Conservation (phyloP, 176 grass and related monocot genomes). For the Aegilops longissima region DNA sequence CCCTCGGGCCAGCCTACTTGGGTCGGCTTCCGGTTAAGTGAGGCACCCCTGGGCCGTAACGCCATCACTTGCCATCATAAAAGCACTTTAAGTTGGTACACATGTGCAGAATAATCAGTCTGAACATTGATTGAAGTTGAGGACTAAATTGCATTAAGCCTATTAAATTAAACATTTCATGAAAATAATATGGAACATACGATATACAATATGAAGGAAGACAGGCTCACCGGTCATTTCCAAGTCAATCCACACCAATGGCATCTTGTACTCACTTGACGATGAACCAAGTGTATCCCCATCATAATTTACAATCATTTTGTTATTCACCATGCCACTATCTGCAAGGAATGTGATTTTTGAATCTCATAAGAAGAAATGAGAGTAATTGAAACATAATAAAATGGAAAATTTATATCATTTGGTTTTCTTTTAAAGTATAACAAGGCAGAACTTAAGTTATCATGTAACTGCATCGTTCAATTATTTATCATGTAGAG, state of each 20-base stretch:
- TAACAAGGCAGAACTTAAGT: slow-evolving; percentile 4
- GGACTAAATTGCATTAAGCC: neutral
- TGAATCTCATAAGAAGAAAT: neutral
- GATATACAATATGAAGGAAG: neutral
- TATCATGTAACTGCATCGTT: neutral
- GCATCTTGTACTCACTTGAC: slow-evolving; percentile 53
- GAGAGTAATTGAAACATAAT: neutral
- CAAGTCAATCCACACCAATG: slow-evolving; percentile 85
- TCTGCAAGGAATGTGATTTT: slow-evolving; percentile 26
- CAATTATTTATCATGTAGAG: neutral
- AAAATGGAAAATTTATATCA: neutral
- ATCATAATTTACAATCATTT: slow-evolving; percentile 28
- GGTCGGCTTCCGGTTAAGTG: too few relatives aligned
- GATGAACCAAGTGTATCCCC: slow-evolving; percentile 37
- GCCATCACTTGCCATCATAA: too few relatives aligned
- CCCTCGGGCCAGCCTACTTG: too few relatives aligned
- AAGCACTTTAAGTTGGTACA: too few relatives aligned
- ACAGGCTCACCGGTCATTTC: slow-evolving; percentile 71
- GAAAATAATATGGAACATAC: slow-evolving; percentile 1
- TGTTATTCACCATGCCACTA: slow-evolving; percentile 24
- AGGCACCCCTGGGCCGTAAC: too few relatives aligned
- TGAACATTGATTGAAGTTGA: neutral
- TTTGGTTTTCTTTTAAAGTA: neutral
- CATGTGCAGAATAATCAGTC: too few relatives aligned
- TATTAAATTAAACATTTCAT: neutral